A percentile compares a stretch with the other conserved stretches of the same genome.
These are phyloP conservation scores for Conticribra guillardii DNA, from an alignment of 108 stramenopile genomes.

Conservation along the genomic window DNA sequence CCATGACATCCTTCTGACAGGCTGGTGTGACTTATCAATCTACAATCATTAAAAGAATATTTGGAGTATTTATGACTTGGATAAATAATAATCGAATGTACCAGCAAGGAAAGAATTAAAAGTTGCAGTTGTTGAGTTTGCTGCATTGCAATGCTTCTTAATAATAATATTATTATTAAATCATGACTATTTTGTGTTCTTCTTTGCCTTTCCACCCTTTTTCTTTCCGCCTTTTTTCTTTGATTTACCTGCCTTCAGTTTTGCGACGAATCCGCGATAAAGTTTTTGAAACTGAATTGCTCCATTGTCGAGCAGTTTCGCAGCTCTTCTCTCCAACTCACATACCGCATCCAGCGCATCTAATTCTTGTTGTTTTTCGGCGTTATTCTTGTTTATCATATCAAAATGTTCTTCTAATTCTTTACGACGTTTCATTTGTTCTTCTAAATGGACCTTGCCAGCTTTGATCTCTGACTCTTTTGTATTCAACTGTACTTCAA, in stretches of 20 bases:
- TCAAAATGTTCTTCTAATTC: slow-evolving; percentile 38
- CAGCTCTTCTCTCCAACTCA: slow-evolving; percentile 15
- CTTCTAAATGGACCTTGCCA: neutral
- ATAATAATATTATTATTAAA: no score
- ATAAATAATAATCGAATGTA: no score
- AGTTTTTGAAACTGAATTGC: slow-evolving; percentile 36
- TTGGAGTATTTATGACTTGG: no score
- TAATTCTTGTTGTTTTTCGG: slow-evolving; percentile 32
- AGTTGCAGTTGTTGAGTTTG: no score
- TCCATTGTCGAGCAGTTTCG: slow-evolving; percentile 19
- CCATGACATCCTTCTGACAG: no score
- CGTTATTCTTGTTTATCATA: slow-evolving; percentile 30
- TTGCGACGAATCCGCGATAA: slow-evolving; percentile 26
- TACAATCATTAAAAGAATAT: no score
- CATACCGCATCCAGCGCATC: slow-evolving; percentile 20
- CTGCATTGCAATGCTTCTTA: no score
- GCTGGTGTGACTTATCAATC: no score
- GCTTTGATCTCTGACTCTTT: slow-evolving; percentile 18
- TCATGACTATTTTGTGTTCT: neutral
- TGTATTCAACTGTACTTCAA: neutral
- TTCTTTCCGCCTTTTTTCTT: slow-evolving; percentile 29
- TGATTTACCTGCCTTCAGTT: slow-evolving; percentile 26
- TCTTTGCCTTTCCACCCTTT: slow-evolving; percentile 20
- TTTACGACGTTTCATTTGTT: slow-evolving; percentile 9
- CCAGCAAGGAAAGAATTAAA: no score